Base-by-base conservation (phyloP, 495 filamentous ascomycete genomes). In the Aspergillus baeticus region DNA sequence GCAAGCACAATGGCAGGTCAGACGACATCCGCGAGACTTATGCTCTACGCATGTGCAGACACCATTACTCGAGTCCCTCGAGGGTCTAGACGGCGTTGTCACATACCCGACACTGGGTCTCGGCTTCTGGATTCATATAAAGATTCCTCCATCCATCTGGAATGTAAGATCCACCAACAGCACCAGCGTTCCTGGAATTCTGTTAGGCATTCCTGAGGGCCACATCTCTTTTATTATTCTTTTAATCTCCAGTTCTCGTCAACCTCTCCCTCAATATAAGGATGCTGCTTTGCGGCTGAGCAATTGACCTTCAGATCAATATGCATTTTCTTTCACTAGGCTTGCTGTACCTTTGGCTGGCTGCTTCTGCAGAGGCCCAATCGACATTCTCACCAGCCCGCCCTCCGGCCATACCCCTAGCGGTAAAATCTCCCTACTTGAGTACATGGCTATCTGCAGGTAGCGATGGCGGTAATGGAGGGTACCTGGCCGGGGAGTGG, bases 401-500 rank as follows among this genome's bases (percentile, higher is more conserved):
- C 0, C 82, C 82, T 17, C 82, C 82, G 23, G 70, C 81, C 5
- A 42, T 84, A 5, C 82, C 82, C 1, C 62, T 85, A 46, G 82
- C 82, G 43, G 82, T 84, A 35, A 80, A 76, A 55, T 83, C 79
- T 1, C 82, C 82, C 2, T 85, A 84, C 45, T 53, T 84, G 20
- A 84, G 72, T 58, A 79, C 79, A 7, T 85, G 82, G 83, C 65
- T 77, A 18, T 57, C 73, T 51, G 81, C 74, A 13, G 81, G 81
- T 2, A 76, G 62, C 34, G 72, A 80, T 66, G 75, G 75, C 38
- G 80, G 80, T 34, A 79, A 83, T 72, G 81, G 81, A 37, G 83
- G 81, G 5, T 81, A 84, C 59, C 66, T 86, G 20, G 75, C 83
- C 10, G 81, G 81, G 10, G 60, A 82, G 65, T 84, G 82, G 82